A percentile compares a stretch with the other conserved stretches of the same genome.
Conservation (phyloP, 176 grass and related monocot species). For the Oryza brachyantha region DNA sequence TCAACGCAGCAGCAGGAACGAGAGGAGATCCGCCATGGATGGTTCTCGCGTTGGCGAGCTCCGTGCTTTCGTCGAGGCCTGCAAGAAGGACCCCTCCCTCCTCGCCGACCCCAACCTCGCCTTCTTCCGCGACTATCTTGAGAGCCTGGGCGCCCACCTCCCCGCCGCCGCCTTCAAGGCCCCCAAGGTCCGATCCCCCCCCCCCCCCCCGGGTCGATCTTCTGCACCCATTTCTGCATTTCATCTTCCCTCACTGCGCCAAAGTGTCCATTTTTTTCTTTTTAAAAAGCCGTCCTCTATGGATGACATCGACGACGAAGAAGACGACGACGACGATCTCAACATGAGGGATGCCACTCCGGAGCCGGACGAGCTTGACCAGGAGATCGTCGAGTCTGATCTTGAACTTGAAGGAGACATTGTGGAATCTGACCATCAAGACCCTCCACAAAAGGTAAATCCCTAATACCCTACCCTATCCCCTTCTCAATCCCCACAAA, state of each 20-base stretch:
- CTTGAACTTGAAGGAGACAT: conserved; percentile 82
- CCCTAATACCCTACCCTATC: not conserved
- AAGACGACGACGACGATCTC: conserved; percentile 29
- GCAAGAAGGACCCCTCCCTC: conserved; percentile 70
- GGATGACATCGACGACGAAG: conserved; percentile 68
- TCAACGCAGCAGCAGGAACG: not conserved
- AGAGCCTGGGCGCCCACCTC: conserved; percentile 68
- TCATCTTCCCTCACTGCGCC: not conserved
- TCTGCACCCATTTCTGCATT: not conserved
- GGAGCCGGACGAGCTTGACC: conserved; percentile 83
- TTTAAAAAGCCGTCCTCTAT: conserved; percentile 45
- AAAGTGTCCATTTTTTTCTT: too few species aligned
- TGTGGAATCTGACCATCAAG: conserved; percentile 83
- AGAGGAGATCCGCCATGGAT: conserved; percentile 40
- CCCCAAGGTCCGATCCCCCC: conserved; percentile 26
- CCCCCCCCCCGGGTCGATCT: too few species aligned
- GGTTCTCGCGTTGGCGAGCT: conserved; percentile 56
- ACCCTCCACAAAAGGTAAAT: conserved; percentile 76
- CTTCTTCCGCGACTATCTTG: conserved; percentile 94
- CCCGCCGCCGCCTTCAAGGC: conserved; percentile 37
- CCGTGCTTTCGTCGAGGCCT: conserved; percentile 61
- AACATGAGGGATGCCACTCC: conserved; percentile 50
- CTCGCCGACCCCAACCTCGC: conserved; percentile 69
- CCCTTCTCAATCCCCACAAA: not conserved
- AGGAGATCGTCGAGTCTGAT: conserved; percentile 92